These are phyloP conservation scores for Ceratocystis harringtonii DNA, from an alignment of 2,329 filamentous ascomycete species.

Conservation along the genomic window DNA sequence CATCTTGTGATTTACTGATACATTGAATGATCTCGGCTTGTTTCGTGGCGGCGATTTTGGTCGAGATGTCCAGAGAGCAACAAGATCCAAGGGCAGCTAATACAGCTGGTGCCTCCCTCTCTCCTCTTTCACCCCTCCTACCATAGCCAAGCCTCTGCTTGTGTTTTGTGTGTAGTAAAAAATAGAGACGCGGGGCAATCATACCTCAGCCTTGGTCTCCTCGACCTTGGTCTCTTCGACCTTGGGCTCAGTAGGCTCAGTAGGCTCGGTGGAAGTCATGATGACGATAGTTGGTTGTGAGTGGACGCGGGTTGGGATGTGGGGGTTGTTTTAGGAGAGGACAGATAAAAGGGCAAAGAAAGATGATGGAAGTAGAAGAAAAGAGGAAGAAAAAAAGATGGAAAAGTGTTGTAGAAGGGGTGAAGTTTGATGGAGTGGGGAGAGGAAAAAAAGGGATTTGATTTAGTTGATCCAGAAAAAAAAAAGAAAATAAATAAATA, in stretches of 20 bases:
- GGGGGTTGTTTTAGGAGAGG: background rate
- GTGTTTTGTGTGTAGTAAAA: background rate
- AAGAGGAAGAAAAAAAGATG: background rate
- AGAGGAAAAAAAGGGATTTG: constrained; percentile 2
- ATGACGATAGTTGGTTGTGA: constrained; percentile 19
- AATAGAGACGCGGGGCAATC: constrained; percentile 19
- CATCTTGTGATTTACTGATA: background rate
- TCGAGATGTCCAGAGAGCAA: background rate
- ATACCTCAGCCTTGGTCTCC: constrained; percentile 20
- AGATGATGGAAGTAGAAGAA: background rate
- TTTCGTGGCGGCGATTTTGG: background rate
- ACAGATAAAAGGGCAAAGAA: background rate
- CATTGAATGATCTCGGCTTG: background rate
- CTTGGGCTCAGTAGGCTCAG: constrained; percentile 35
- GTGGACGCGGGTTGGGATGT: background rate
- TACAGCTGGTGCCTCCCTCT: background rate
- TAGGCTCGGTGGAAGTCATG: constrained; percentile 36
- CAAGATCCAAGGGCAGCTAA: background rate
- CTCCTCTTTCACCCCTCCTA: background rate
- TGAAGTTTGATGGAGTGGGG: background rate
- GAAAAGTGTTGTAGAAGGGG: background rate
- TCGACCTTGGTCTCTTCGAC: constrained; percentile 20
- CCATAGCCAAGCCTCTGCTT: background rate
- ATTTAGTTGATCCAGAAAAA: background rate
- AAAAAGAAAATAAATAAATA: background rate